Percentiles rank a stretch among this genome's conserved stretches.
These are phyloP conservation scores for Macrolepiota dolichaula DNA, from an alignment of 768 basidiomycete species.

Conservation along the genomic window DNA sequence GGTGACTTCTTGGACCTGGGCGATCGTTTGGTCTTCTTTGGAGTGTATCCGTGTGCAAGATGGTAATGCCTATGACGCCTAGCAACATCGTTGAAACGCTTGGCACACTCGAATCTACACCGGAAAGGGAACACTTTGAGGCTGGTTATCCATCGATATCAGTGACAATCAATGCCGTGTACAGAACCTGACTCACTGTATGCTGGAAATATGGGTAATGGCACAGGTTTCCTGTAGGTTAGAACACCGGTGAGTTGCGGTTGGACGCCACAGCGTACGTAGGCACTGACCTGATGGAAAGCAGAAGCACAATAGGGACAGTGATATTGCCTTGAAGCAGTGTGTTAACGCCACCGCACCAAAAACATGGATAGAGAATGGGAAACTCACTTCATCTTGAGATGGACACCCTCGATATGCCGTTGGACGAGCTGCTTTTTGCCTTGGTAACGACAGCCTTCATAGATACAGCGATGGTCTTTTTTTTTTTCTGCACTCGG, in stretches of 20 bases:
- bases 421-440: slow-evolving; percentile 64
- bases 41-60: slow-evolving; percentile 7
- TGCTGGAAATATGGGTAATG: slow-evolving; percentile 50
- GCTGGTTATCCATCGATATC: slow-evolving; percentile 26
- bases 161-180: not conserved
- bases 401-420: slow-evolving; percentile 61
- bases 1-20: not conserved
- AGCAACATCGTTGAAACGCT: slow-evolving; percentile 62
- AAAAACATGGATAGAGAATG: not conserved
- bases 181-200: slow-evolving; percentile 33
- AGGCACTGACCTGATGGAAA: slow-evolving; percentile 5
- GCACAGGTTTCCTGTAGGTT: slow-evolving; percentile 47
- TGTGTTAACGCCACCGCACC: not conserved
- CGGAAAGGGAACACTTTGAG: slow-evolving; percentile 55
- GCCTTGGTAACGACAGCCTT: slow-evolving; percentile 17
- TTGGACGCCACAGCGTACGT: not conserved
- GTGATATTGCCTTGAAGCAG: slow-evolving; percentile 21
- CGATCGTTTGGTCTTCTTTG: slow-evolving; percentile 9
- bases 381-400: slow-evolving; percentile 52
- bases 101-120: slow-evolving; percentile 40
- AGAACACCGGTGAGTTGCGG: not conserved
- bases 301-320: not conserved
- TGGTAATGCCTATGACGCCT: slow-evolving; percentile 46
- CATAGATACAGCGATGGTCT: slow-evolving; percentile 5
- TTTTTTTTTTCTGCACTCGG: not conserved